Base-by-base conservation (phyloP, 2,329 filamentous ascomycete species). In the Conoideocrella luteorostrata region DNA sequence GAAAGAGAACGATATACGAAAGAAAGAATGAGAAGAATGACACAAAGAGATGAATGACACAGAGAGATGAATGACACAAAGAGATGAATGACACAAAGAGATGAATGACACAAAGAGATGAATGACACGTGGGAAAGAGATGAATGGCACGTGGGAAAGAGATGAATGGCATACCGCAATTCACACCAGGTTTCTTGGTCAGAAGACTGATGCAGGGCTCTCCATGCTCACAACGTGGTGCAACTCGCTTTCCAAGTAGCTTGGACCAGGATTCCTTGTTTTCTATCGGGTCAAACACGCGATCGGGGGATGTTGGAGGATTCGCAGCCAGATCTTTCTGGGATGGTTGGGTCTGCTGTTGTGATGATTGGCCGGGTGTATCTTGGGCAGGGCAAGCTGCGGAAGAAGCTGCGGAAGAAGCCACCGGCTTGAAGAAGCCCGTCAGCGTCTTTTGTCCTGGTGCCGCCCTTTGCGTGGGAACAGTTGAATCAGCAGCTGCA, bases 121-220 rank as follows among this genome's bases (percentile, higher is more conserved):
- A n/a, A n/a, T n/a, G n/a, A n/a, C n/a, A n/a, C n/a, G n/a, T n/a
- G n/a, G n/a, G n/a, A n/a, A n/a, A n/a, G n/a, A n/a, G n/a, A n/a
- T n/a, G n/a, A n/a, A n/a, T n/a, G n/a, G n/a, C n/a, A n/a, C n/a
- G n/a, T n/a, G n/a, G n/a, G n/a, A n/a, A n/a, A n/a, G n/a, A n/a
- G n/a, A n/a, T n/a, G n/a, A n/a, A n/a, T n/a, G n/a, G n/a, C 72
- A 56, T 66, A 77, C 73, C 91, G 66, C 60, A 83, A 56, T 97
- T 98, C 50, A 87, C 69, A 2, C 93, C 93, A 1, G 88, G 74
- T 59, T 97, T 97, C 68, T 91, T 96, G 1, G 90, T 95, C n/a
- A 82, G 75, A 41, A 91, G 69, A 50, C 75, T 87, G 50, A 89
- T 86, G 63, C 93, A 97, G 3, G 87, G 85, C 55, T 97, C 90